A percentile compares a stretch with the other conserved stretches of the same genome.
Evolutionary conservation across 345 rosid genomes (phyloP).

Genomic region (Hibiscus mutabilis): DNA sequence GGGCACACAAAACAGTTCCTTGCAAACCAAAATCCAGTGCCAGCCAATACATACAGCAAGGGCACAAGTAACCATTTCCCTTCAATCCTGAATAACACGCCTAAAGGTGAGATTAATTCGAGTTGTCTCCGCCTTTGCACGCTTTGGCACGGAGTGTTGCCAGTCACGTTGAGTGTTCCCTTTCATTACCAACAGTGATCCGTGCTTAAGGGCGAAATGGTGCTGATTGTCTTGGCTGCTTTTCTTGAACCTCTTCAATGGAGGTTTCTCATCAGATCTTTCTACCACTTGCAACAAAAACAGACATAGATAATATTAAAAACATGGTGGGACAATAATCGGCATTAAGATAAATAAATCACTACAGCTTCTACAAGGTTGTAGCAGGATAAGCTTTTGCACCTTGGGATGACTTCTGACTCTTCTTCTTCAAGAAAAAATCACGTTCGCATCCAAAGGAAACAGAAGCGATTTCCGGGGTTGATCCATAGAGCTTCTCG

Average conservation of each 20-base stretch:
- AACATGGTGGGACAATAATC: too few relatives aligned
- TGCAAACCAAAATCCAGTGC: neutral
- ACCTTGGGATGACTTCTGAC: constrained; percentile 44
- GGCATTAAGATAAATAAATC: neutral
- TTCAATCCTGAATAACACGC: constrained; percentile 20
- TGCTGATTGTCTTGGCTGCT: constrained; percentile 37
- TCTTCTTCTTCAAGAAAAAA: constrained; percentile 64
- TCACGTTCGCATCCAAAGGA: constrained; percentile 90
- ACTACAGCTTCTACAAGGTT: neutral
- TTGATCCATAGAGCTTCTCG: constrained; percentile 64
- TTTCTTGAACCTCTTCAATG: constrained; percentile 44
- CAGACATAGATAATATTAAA: neutral
- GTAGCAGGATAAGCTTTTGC: neutral
- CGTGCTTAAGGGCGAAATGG: constrained; percentile 63
- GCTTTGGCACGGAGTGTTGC: constrained; percentile 87
- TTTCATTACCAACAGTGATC: constrained; percentile 76
- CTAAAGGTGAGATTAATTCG: constrained; percentile 84
- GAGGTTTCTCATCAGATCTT: constrained; percentile 38
- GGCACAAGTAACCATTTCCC: neutral
- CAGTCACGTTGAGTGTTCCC: constrained; percentile 87
- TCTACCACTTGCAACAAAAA: constrained; percentile 17
- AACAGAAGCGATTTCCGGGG: constrained; percentile 76
- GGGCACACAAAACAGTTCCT: neutral
- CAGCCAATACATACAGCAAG: neutral
- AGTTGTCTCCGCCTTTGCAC: constrained; percentile 52